Evolutionary conservation across 2,329 filamentous ascomycete genomes (phyloP).

Genomic region (Calonectria pseudoturangicola): DNA sequence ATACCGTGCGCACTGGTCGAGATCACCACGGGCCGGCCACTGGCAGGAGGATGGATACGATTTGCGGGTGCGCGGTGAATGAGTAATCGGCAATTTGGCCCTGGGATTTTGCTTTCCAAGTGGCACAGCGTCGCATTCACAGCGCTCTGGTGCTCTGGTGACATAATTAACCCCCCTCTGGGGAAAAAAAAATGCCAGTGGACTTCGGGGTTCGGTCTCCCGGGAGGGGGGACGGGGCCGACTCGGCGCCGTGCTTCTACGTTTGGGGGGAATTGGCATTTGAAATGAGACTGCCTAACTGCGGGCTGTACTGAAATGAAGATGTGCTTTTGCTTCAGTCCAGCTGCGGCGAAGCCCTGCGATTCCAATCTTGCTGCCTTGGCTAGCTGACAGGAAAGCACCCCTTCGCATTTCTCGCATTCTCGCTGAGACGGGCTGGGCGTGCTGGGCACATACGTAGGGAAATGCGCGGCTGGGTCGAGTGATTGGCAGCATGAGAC

Average conservation of each 20-base stretch:
- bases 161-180: slow-evolving; percentile 13
- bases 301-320: slow-evolving; percentile 18
- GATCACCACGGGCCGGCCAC: slow-evolving; percentile 20
- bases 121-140: slow-evolving; percentile 10
- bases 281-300: slow-evolving; percentile 1
- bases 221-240: slow-evolving; percentile 20
- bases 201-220: slow-evolving; percentile 23
- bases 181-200: neutral
- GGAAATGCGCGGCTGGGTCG: slow-evolving; percentile 29
- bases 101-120: neutral
- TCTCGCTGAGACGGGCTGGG: slow-evolving; percentile 22
- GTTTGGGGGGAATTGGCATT: slow-evolving; percentile 14
- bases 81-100: slow-evolving; percentile 20
- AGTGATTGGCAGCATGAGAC: slow-evolving; percentile 16
- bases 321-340: slow-evolving; percentile 24
- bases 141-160: slow-evolving; percentile 15
- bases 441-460: slow-evolving; percentile 3
- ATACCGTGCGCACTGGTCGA: slow-evolving; percentile 7
- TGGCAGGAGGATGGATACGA: slow-evolving; percentile 2
- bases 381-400: neutral
- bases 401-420: slow-evolving; percentile 13
- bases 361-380: slow-evolving; percentile 38
- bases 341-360: slow-evolving; percentile 17
- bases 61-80: slow-evolving; percentile 11
- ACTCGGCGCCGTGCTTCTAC: slow-evolving; percentile 13